A percentile compares a stretch with the other conserved stretches of the same genome.
Evolutionary conservation across 108 stramenopile species (phyloP).

Genomic region (Schizochytrium sp.): DNA sequence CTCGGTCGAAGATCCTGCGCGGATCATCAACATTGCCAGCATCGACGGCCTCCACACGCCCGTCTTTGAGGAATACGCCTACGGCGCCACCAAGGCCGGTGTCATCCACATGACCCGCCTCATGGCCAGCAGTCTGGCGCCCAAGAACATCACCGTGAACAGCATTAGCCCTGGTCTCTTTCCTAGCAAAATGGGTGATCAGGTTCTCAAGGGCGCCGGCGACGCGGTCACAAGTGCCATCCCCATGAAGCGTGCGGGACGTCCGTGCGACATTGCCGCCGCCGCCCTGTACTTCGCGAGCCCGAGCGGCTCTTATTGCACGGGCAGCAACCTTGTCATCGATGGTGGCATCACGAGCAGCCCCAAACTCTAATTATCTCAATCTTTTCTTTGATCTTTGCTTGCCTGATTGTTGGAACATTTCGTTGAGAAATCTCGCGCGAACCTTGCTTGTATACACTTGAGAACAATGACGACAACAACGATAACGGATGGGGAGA

Average conservation of each 20-base stretch:
- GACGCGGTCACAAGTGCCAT: neutral
- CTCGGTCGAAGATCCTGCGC: neutral
- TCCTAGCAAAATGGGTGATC: neutral
- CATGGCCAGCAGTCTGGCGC: neutral
- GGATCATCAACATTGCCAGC: neutral
- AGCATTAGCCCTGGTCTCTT: neutral
- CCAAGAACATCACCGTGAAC: neutral
- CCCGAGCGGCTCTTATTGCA: neutral
- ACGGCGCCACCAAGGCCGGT: neutral
- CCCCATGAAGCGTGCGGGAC: neutral
- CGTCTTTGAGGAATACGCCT: neutral
- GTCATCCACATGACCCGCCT: neutral
- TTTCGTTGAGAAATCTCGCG: too few species aligned
- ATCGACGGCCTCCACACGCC: neutral
- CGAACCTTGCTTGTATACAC: too few species aligned
- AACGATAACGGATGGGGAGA: too few species aligned
- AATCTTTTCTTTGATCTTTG: too few species aligned
- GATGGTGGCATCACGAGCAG: neutral
- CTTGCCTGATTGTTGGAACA: too few species aligned
- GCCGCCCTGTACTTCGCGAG: neutral
- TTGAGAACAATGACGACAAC: too few species aligned
- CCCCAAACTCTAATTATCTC: neutral
- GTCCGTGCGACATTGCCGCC: neutral
- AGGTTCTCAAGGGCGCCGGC: neutral
- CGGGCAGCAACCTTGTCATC: neutral